Evolutionary conservation across 164 flowering plant species (phyloP), one percentile per base, ranked within the genome.

Genomic region (Tinospora cordifolia): DNA sequence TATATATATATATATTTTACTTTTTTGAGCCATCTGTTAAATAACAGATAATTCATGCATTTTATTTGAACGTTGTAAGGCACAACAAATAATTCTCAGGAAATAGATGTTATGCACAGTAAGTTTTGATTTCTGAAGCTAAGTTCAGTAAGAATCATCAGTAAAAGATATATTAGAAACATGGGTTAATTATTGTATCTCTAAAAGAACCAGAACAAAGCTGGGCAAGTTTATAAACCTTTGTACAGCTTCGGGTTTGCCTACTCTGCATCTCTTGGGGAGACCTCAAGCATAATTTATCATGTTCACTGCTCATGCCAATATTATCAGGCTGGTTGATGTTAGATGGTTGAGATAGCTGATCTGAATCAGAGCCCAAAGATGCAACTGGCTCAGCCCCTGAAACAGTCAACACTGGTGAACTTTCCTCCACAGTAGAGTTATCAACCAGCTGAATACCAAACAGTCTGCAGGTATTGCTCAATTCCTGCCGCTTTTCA

Each of bases 201-300:
- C 8, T 9, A 44, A n/a, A 51, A n/a, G 6, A 6, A 15, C 58
- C 7, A 14, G 19, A 51, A 51, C 58, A 51, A 51, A n/a, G 19
- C 19, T 17, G 58, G 58, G 17, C 1, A 44, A 51, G 58, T 51
- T 51, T 51, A n/a, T 51, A 51, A 81, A 93, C 98, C 95, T 93
- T 93, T 11, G 93, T 93, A 75, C 97, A 90, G 73, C 92, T 90
- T 44, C 98, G 84, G 19, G 75, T 79, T 78, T 89, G 98, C 77
- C 85, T 88, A 78, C 88, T 86, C 62, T 84, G 92, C 54, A 74
- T 81, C 78, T 90, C 93, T 38, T 81, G 87, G 19, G 88, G 83
- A 73, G 90, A 85, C 74, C 87, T 85, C 67, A 83, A 70, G 74
- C 83, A 82, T 26, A 87, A 86, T 69, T 88, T 89, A 60, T 91